Percentiles rank a stretch among this genome's conserved stretches.
Evolutionary conservation across 805 yeast species (phyloP).

Genomic region (Candida sakaeoensis): DNA sequence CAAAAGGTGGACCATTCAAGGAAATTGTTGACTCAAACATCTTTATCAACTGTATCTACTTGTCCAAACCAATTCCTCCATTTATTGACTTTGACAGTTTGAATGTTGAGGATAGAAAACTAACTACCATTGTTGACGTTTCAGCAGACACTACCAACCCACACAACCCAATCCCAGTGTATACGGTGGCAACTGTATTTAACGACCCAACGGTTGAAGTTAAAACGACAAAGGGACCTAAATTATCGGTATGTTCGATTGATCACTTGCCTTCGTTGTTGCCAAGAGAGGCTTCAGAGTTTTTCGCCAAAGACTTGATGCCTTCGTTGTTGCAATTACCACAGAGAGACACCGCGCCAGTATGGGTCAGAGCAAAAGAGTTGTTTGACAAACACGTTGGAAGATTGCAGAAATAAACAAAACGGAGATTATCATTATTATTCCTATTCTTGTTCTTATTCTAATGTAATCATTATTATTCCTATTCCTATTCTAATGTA

Average conservation of each 20-base stretch:
- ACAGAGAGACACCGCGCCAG: conserved; percentile 76
- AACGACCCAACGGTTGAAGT: conserved; percentile 87
- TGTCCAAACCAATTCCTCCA: conserved; percentile 91
- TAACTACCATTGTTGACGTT: conserved; percentile 93
- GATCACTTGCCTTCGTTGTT: conserved; percentile 94
- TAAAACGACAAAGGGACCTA: conserved; percentile 74
- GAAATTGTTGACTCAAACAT: conserved; percentile 87
- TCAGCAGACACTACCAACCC: conserved; percentile 99
- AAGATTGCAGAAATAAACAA: conserved; percentile 43
- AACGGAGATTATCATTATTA: not conserved
- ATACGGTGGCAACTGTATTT: conserved; percentile 85
- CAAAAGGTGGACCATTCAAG: conserved; percentile 93
- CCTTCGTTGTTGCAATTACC: conserved; percentile 87
- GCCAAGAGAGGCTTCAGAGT: conserved; percentile 97
- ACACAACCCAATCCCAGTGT: conserved; percentile 95
- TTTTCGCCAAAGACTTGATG: conserved; percentile 78
- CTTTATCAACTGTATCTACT: conserved; percentile 93
- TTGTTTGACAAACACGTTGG: conserved; percentile 82
- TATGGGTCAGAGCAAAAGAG: conserved; percentile 86
- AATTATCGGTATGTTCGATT: conserved; percentile 86
- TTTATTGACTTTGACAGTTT: conserved; percentile 70
- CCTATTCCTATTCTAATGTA: conserved; percentile 47
- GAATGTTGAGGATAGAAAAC: conserved; percentile 64
- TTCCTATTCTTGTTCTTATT: no score
- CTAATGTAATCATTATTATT: no score